Conservation (phyloP, 176 grass and related monocot species). For the Cocos nucifera region DNA sequence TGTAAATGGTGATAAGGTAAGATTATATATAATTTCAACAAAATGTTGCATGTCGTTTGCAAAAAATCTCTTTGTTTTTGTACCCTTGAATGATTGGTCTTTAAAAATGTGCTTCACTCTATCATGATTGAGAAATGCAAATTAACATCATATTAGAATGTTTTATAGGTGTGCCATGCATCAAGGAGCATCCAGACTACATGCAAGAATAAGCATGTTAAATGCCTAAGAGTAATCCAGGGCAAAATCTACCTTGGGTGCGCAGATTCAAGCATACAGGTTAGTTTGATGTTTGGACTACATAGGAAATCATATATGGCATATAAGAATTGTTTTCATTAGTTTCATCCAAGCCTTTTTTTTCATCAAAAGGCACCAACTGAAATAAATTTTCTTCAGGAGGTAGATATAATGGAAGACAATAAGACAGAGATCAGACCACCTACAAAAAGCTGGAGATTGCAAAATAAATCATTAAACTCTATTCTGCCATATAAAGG, state of each 20-base stretch:
- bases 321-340: not conserved
- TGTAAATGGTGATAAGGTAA: too few species aligned
- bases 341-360: too few species aligned
- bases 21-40: too few species aligned
- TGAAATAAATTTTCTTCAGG: slow-evolving; percentile 36
- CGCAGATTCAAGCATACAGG: slow-evolving; percentile 82
- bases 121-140: too few species aligned
- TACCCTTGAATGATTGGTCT: too few species aligned
- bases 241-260: slow-evolving; percentile 93
- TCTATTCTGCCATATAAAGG: slow-evolving; percentile 77
- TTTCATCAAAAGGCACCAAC: too few species aligned
- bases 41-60: too few species aligned
- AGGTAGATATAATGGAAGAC: slow-evolving; percentile 52
- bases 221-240: slow-evolving; percentile 55
- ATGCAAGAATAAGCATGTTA: slow-evolving; percentile 77
- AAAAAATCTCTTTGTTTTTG: too few species aligned
- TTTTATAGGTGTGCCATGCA: slow-evolving; percentile 58
- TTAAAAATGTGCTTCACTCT: too few species aligned
- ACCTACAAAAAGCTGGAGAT: slow-evolving; percentile 54
- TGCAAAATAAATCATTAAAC: slow-evolving; percentile 62
- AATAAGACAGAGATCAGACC: slow-evolving; percentile 58
- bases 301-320: not conserved
- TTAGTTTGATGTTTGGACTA: slow-evolving; percentile 27
- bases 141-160: slow-evolving; percentile 1
- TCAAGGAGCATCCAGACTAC: slow-evolving; percentile 64